Conservation (phyloP, 2,329 filamentous ascomycete genomes). For the Cryphonectria nitschkei region DNA sequence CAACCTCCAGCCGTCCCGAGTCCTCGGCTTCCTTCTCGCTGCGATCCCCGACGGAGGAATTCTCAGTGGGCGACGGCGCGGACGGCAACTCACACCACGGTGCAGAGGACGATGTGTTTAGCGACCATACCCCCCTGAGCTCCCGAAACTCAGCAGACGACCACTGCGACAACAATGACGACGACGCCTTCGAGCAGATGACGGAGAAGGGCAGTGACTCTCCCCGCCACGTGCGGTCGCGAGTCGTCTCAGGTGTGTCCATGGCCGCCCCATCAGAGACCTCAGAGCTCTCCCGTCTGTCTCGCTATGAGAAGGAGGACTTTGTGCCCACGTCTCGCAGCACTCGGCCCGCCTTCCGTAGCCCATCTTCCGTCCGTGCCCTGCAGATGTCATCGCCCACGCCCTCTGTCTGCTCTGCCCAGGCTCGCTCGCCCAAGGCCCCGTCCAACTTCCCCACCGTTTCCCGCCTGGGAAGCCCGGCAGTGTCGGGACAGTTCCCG, state of each 20-base stretch:
- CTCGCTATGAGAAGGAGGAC: constrained; percentile 55
- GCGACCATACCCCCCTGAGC: constrained; percentile 59
- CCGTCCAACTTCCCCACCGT: constrained; percentile 48
- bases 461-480: constrained; percentile 62
- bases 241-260: constrained; percentile 37
- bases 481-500: constrained; percentile 54
- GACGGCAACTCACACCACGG: constrained; percentile 57
- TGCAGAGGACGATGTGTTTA: constrained; percentile 62
- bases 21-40: constrained; percentile 32
- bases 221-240: constrained; percentile 43
- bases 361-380: constrained; percentile 69
- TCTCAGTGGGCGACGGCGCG: constrained; percentile 39
- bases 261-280: constrained; percentile 46
- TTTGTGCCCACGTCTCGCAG: constrained; percentile 60
- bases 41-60: constrained; percentile 28
- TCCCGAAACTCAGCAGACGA: constrained; percentile 56
- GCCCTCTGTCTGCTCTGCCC: constrained; percentile 58
- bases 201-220: constrained; percentile 30
- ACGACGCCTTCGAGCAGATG: constrained; percentile 30
- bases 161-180: constrained; percentile 35
- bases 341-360: constrained; percentile 68
- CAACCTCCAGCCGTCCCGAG: constrained; percentile 29
- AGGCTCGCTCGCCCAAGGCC: constrained; percentile 56
- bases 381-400: constrained; percentile 74
- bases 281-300: constrained; percentile 55